A percentile compares a stretch with the other conserved stretches of the same genome.
These are phyloP conservation scores for Aspergillus unguis DNA, from an alignment of 2,329 filamentous ascomycete genomes.

Conservation along the genomic window DNA sequence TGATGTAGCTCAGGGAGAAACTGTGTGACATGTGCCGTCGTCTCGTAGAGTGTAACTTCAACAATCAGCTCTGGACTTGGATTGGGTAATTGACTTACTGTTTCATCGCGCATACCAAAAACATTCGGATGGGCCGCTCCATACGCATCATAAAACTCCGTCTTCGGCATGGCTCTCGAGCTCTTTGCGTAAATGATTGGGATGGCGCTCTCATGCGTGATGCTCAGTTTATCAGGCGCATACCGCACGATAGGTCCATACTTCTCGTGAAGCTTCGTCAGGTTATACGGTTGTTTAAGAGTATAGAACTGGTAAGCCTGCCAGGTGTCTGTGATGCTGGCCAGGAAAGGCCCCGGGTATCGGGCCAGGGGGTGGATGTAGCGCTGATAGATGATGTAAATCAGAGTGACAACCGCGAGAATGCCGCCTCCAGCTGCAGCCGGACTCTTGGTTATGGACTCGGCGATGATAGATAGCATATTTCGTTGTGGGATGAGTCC, in stretches of 20 bases:
- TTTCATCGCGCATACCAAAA: background rate
- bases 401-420: background rate
- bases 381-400: background rate
- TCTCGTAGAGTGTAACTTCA: background rate
- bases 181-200: background rate
- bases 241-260: background rate
- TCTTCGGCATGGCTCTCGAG: background rate
- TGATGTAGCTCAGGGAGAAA: constrained; percentile 33
- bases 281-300: background rate
- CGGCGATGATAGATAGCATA: background rate
- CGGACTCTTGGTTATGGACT: background rate
- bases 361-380: background rate
- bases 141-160: background rate
- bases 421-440: background rate
- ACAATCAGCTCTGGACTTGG: too few relatives aligned
- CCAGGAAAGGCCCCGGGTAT: constrained; percentile 5
- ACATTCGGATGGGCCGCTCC: background rate
- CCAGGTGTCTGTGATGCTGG: constrained; percentile 1
- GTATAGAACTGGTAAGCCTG: background rate
- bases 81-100: background rate
- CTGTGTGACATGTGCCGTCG: constrained; percentile 21
- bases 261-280: background rate
- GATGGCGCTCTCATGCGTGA: background rate
- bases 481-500: background rate
- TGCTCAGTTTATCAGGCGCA: background rate